Evolutionary conservation across 208 protist genomes (phyloP).

Genomic region (Leishmania gerbilli): DNA sequence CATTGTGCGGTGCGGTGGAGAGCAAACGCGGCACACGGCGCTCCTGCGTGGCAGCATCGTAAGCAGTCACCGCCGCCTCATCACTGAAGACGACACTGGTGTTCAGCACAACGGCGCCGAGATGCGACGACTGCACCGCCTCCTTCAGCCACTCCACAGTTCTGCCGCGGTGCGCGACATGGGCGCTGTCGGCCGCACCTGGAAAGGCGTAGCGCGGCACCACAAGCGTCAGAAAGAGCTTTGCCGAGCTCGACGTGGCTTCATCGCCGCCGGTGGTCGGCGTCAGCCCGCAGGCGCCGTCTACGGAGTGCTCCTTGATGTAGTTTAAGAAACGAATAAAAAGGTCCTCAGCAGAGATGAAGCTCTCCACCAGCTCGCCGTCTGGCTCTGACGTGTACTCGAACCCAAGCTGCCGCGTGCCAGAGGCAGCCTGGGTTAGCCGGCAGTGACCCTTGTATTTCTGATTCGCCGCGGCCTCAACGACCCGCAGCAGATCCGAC

Average conservation of each 20-base stretch:
- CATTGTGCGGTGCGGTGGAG: slow-evolving; percentile 28
- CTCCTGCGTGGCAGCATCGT: slow-evolving; percentile 43
- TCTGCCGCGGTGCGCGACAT: slow-evolving; percentile 8
- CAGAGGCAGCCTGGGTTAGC: slow-evolving; percentile 31
- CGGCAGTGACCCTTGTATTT: slow-evolving; percentile 69
- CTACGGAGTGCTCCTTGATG: slow-evolving; percentile 79
- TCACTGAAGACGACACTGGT: slow-evolving; percentile 74
- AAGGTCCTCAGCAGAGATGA: slow-evolving; percentile 69
- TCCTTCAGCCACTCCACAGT: slow-evolving; percentile 67
- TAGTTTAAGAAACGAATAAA: slow-evolving; percentile 86
- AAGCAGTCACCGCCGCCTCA: slow-evolving; percentile 63
- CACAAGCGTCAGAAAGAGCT: slow-evolving; percentile 74
- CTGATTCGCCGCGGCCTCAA: slow-evolving; percentile 46
- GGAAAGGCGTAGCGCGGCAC: slow-evolving; percentile 80
- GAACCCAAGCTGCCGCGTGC: slow-evolving; percentile 49
- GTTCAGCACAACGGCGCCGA: slow-evolving; percentile 49
- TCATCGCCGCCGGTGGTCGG: slow-evolving; percentile 9
- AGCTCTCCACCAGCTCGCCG: slow-evolving; percentile 39
- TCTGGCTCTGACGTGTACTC: slow-evolving; percentile 32
- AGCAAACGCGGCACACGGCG: slow-evolving; percentile 31
- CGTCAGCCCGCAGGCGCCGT: slow-evolving; percentile 72
- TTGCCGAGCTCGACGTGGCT: slow-evolving; percentile 3
- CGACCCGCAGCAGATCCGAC: slow-evolving; percentile 32
- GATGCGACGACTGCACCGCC: slow-evolving; percentile 65
- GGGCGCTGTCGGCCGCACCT: slow-evolving; percentile 11